These are phyloP conservation scores for Linnemannia zychae DNA, from an alignment of 192 early-diverging fungal species.

Conservation along the genomic window DNA sequence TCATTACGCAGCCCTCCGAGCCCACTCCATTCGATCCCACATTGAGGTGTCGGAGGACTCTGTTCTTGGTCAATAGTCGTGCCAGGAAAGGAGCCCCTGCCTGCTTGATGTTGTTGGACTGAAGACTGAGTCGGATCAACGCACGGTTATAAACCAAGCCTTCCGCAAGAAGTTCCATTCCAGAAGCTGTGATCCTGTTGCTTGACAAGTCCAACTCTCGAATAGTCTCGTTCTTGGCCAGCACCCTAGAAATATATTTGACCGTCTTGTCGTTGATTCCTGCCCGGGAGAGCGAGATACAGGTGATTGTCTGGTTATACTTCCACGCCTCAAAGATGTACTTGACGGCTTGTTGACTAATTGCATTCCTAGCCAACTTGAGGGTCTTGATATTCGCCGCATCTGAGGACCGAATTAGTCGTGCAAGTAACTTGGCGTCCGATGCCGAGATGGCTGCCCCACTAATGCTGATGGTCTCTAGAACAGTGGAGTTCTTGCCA, in stretches of 20 bases:
- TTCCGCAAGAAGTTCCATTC: slow-evolving; percentile 29
- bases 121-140: slow-evolving; percentile 40
- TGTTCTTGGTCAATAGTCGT: slow-evolving; percentile 40
- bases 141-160: slow-evolving; percentile 28
- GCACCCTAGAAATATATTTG: slow-evolving; percentile 42
- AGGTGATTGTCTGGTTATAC: slow-evolving; percentile 40
- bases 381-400: slow-evolving; percentile 46
- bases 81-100: slow-evolving; percentile 36
- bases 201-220: slow-evolving; percentile 42
- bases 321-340: slow-evolving; percentile 32
- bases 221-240: slow-evolving; percentile 35
- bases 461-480: slow-evolving; percentile 33
- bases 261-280: slow-evolving; percentile 56
- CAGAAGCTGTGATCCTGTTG: slow-evolving; percentile 45
- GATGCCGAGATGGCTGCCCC: slow-evolving; percentile 24
- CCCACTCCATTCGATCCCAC: slow-evolving; percentile 57
- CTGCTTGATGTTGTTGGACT: slow-evolving; percentile 52
- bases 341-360: slow-evolving; percentile 48
- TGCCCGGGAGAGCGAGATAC: slow-evolving; percentile 44
- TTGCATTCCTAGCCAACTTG: slow-evolving; percentile 31
- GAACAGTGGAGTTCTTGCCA: slow-evolving; percentile 33
- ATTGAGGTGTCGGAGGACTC: slow-evolving; percentile 49
- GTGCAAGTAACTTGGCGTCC: slow-evolving; percentile 38
- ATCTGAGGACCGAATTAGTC: slow-evolving; percentile 35
- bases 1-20: slow-evolving; percentile 17